A percentile compares a stretch with the other conserved stretches of the same genome.
These are phyloP conservation scores for Pythium periplocum DNA, from an alignment of 352 stramenopile genomes.

Conservation along the genomic window DNA sequence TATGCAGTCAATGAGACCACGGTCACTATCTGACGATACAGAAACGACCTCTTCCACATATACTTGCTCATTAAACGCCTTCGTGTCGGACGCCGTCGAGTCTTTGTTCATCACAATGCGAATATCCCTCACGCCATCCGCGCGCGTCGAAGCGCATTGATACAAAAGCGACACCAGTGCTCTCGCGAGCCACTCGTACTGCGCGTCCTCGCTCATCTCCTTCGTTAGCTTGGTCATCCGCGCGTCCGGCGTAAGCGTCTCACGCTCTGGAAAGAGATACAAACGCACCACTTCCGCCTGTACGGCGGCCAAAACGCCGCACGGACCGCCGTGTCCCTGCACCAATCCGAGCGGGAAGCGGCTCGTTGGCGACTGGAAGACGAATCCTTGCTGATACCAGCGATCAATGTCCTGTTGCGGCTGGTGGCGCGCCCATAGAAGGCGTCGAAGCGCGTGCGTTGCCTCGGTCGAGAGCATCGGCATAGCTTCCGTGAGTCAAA, in stretches of 20 bases:
- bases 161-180: constrained; percentile 22
- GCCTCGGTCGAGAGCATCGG: neutral
- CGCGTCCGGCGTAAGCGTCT: neutral
- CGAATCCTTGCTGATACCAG: constrained; percentile 58
- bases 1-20: neutral
- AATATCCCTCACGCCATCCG: constrained; percentile 3
- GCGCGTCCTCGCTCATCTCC: constrained; percentile 2
- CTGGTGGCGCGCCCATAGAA: constrained; percentile 39
- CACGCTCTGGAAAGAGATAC: constrained; percentile 39
- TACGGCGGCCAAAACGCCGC: constrained; percentile 74
- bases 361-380: constrained; percentile 23
- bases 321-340: constrained; percentile 73
- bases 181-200: constrained; percentile 11
- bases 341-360: constrained; percentile 58
- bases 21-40: neutral
- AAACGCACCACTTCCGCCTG: constrained; percentile 63
- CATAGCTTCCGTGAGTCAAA: too few relatives aligned
- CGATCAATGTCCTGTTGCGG: constrained; percentile 28
- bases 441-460: constrained; percentile 21
- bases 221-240: constrained; percentile 1
- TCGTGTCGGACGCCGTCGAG: neutral
- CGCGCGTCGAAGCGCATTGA: neutral
- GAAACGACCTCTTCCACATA: neutral
- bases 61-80: neutral
- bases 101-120: neutral